phyloP scores from a whole-genome alignment of 2,329 filamentous ascomycete genomes.

The Emericellopsis cladophorae region DNA sequence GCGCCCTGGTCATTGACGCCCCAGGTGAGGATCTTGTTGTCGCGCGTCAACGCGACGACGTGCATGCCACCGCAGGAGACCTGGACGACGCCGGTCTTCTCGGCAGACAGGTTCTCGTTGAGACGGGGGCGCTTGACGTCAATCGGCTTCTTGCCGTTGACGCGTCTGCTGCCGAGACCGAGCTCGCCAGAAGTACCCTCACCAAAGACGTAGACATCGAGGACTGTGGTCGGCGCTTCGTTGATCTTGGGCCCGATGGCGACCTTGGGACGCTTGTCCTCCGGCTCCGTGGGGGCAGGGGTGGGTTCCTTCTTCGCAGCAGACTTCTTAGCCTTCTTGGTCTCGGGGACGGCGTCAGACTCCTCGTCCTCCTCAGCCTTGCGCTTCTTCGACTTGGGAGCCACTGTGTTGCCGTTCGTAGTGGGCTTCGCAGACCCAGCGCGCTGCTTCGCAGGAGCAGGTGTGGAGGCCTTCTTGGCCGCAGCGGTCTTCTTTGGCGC shows the following conservation, averaged over 20 bases:
- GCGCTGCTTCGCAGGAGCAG: slow-evolving; percentile 10
- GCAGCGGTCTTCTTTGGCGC: slow-evolving; percentile 14
- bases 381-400: slow-evolving; percentile 9
- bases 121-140: slow-evolving; percentile 75
- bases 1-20: slow-evolving; percentile 72
- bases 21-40: slow-evolving; percentile 70
- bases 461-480: slow-evolving; percentile 9
- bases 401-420: slow-evolving; percentile 7
- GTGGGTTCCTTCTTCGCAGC: slow-evolving; percentile 9
- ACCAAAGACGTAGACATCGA: slow-evolving; percentile 72
- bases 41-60: slow-evolving; percentile 55
- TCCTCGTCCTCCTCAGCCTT: background rate
- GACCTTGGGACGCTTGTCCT: slow-evolving; percentile 26
- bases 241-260: slow-evolving; percentile 58
- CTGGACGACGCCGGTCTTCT: slow-evolving; percentile 62
- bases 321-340: slow-evolving; percentile 3
- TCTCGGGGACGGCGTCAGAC: background rate
- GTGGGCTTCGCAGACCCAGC: slow-evolving; percentile 6
- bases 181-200: slow-evolving; percentile 74
- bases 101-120: slow-evolving; percentile 50
- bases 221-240: slow-evolving; percentile 43
- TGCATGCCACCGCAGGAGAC: slow-evolving; percentile 72
- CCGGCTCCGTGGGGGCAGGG: slow-evolving; percentile 9
- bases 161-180: slow-evolving; percentile 58
- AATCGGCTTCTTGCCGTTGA: slow-evolving; percentile 46